Evolutionary conservation across 2,329 filamentous ascomycete species (phyloP).

Genomic region (Aschersonia sp.): DNA sequence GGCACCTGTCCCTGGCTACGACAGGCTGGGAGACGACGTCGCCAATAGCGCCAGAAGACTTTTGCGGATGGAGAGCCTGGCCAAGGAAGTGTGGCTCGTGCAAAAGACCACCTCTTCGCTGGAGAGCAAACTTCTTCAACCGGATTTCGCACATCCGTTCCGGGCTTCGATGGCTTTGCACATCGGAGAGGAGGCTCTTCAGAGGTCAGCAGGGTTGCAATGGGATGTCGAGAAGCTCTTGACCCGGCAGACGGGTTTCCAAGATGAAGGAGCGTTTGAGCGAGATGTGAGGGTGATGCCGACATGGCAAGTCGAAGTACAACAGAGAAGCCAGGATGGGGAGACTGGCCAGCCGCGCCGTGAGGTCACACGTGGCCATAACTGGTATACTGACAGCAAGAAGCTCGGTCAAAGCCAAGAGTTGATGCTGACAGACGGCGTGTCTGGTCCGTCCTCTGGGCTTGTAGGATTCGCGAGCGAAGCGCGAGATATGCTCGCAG

Average conservation of each 20-base stretch:
- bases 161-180: constrained; percentile 15
- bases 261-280: not conserved
- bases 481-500: too few relatives aligned
- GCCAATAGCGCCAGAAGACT: constrained; percentile 11
- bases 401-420: too few relatives aligned
- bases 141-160: constrained; percentile 12
- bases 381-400: not conserved
- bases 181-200: constrained; percentile 9
- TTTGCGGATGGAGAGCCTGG: constrained; percentile 19
- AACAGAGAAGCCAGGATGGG: not conserved
- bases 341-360: not conserved
- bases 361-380: not conserved
- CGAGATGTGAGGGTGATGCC: too few relatives aligned
- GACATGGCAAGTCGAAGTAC: not conserved
- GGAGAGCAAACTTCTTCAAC: constrained; percentile 20
- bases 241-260: constrained; percentile 2
- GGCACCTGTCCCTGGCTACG: not conserved
- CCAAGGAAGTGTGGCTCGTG: constrained; percentile 16
- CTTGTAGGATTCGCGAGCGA: too few relatives aligned
- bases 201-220: constrained; percentile 10
- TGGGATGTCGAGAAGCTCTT: constrained; percentile 7
- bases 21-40: not conserved
- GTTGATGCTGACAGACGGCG: too few relatives aligned
- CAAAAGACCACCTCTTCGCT: constrained; percentile 15
- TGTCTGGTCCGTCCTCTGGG: too few relatives aligned